Conservation (phyloP, 805 yeast species). For the Candida lessepsii region DNA sequence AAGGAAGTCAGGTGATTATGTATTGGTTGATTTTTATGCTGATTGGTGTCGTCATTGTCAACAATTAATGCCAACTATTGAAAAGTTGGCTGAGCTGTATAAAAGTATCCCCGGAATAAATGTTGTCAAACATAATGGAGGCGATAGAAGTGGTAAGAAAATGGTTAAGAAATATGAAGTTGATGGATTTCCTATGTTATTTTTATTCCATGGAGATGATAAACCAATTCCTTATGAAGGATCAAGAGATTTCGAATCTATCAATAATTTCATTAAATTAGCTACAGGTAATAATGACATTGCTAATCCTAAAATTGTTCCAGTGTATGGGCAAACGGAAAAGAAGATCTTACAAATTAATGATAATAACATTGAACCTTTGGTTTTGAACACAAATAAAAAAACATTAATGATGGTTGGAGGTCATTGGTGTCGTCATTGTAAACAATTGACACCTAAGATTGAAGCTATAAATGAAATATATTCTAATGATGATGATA, state of each 20-base stretch:
- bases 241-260: slow-evolving; percentile 47
- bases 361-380: slow-evolving; percentile 44
- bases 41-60: slow-evolving; percentile 75
- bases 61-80: slow-evolving; percentile 51
- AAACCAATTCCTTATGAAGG: slow-evolving; percentile 60
- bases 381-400: slow-evolving; percentile 32
- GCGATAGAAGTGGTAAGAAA: slow-evolving; percentile 51
- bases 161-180: slow-evolving; percentile 51
- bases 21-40: slow-evolving; percentile 54
- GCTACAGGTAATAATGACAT: slow-evolving; percentile 23
- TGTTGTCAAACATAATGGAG: slow-evolving; percentile 54
- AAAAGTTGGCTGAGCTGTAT: slow-evolving; percentile 31
- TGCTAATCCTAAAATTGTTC: slow-evolving; percentile 10
- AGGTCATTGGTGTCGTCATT: slow-evolving; percentile 60
- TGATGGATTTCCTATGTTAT: slow-evolving; percentile 65
- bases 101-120: slow-evolving; percentile 38
- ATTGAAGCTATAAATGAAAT: slow-evolving; percentile 48
- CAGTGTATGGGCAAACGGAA: slow-evolving; percentile 1
- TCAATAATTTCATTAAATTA: slow-evolving; percentile 52
- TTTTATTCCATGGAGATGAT: slow-evolving; percentile 51
- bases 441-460: slow-evolving; percentile 51
- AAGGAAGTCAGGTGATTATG: slow-evolving; percentile 49
- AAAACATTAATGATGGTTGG: slow-evolving; percentile 52
- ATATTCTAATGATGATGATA: slow-evolving; percentile 32
- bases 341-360: slow-evolving; percentile 14